Evolutionary conservation across 1,284 basidiomycete species (phyloP).

Genomic region (Porogramme epimiltina): DNA sequence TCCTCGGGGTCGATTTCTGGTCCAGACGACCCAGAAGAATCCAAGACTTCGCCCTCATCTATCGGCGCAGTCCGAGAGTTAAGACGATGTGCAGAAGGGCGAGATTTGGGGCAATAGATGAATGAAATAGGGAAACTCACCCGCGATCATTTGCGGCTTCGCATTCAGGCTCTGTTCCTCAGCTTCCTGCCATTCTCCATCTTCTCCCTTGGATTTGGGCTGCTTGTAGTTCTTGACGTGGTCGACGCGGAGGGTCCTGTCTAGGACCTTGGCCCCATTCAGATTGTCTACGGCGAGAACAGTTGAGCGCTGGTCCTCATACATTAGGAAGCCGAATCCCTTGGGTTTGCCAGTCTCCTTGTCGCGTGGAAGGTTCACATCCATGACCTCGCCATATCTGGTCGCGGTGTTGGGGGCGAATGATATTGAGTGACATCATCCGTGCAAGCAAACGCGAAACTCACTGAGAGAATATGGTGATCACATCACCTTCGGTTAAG

Average conservation of each 20-base stretch:
- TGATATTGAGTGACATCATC: not conserved
- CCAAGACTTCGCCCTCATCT: slow-evolving; percentile 58
- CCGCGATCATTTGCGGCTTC: slow-evolving; percentile 68
- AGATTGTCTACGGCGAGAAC: slow-evolving; percentile 98
- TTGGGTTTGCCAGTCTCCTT: slow-evolving; percentile 86
- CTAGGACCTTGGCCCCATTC: slow-evolving; percentile 91
- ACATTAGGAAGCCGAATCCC: slow-evolving; percentile 98
- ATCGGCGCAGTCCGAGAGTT: slow-evolving; percentile 1
- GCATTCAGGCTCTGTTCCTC: slow-evolving; percentile 88
- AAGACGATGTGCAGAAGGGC: no score
- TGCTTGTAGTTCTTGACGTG: slow-evolving; percentile 96
- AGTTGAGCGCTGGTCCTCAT: slow-evolving; percentile 97
- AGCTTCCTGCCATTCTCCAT: slow-evolving; percentile 87
- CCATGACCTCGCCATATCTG: slow-evolving; percentile 94
- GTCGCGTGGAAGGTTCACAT: slow-evolving; percentile 93
- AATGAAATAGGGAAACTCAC: slow-evolving; percentile 41
- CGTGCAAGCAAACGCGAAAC: slow-evolving; percentile 27
- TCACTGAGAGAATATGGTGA: slow-evolving; percentile 97
- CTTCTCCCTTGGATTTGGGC: slow-evolving; percentile 75
- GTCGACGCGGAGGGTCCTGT: slow-evolving; percentile 87
- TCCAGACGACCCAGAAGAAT: slow-evolving; percentile 66
- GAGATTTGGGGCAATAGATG: no score
- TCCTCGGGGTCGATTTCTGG: slow-evolving; percentile 91
- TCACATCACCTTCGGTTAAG: slow-evolving; percentile 96
- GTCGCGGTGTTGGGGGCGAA: not conserved